A percentile compares a stretch with the other conserved stretches of the same genome.
Evolutionary conservation across 73 alveolate genomes (phyloP).

Genomic region (Diophrys appendiculata): DNA sequence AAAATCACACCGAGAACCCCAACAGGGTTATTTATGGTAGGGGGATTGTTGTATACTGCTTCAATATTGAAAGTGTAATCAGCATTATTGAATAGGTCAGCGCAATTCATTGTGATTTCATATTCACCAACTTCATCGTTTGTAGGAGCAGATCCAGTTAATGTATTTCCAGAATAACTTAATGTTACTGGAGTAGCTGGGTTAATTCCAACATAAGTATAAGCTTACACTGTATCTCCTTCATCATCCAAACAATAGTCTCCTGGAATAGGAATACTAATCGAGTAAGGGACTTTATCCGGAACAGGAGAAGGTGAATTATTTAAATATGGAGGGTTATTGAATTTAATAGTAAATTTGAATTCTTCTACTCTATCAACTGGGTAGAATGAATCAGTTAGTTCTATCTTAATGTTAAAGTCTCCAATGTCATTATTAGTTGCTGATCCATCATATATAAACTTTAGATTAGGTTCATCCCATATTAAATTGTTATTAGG

Average conservation of each 20-base stretch:
- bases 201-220: not conserved
- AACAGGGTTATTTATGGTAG: not conserved
- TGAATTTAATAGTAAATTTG: not conserved
- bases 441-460: no score
- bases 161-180: not conserved
- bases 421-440: not conserved
- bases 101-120: not conserved
- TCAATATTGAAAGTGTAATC: not conserved
- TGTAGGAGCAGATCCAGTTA: not conserved
- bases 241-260: not conserved
- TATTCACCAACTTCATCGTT: not conserved
- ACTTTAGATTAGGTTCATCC: conserved; percentile 1
- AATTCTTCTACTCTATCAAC: not conserved
- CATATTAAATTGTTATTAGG: not conserved
- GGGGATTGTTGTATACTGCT: not conserved
- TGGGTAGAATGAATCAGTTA: not conserved
- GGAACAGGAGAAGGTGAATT: not conserved
- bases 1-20: not conserved
- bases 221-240: not conserved
- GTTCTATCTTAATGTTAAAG: not conserved
- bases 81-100: not conserved
- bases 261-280: not conserved
- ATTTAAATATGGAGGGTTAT: not conserved
- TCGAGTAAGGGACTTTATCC: not conserved
- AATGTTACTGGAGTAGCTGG: not conserved